phyloP scores from a whole-genome alignment of 257 asterid species.

The Scutellaria galericulata region DNA sequence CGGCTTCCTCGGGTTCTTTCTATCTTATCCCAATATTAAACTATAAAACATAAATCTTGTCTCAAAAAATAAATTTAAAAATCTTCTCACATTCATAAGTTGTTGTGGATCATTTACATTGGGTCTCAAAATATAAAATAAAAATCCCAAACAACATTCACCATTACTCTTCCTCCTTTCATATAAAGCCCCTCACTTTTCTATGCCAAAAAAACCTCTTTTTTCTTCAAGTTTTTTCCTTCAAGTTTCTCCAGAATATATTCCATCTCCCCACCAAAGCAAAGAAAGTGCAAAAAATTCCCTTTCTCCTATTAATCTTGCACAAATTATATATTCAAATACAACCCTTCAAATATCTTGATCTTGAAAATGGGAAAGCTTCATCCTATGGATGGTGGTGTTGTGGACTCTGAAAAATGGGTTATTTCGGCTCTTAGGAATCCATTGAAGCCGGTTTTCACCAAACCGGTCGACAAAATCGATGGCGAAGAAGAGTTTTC shows the following conservation, averaged over 20 bases:
- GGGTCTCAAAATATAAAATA: conserved; percentile 18
- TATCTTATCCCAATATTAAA: background rate
- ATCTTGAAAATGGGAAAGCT: conserved; percentile 46
- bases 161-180: conserved; percentile 43
- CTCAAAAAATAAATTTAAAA: background rate
- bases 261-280: conserved; percentile 43
- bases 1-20: conserved; percentile 46
- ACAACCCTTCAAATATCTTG: conserved; percentile 19
- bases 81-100: too few species aligned
- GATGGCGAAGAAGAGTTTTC: conserved; percentile 36
- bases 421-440: conserved; percentile 33
- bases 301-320: conserved; percentile 6
- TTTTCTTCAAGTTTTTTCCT: conserved; percentile 33
- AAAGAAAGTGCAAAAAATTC: background rate
- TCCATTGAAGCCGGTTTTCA: conserved; percentile 49
- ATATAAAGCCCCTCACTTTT: conserved; percentile 37
- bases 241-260: conserved; percentile 45
- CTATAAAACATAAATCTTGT: background rate
- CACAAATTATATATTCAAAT: conserved; percentile 21
- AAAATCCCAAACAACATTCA: conserved; percentile 32
- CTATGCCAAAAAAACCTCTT: background rate
- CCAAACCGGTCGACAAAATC: conserved; percentile 31
- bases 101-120: background rate
- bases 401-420: conserved; percentile 41
- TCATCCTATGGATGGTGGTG: conserved; percentile 33